phyloP scores from a whole-genome alignment of 2,329 filamentous ascomycete species.

The Penicillium decumbens region DNA sequence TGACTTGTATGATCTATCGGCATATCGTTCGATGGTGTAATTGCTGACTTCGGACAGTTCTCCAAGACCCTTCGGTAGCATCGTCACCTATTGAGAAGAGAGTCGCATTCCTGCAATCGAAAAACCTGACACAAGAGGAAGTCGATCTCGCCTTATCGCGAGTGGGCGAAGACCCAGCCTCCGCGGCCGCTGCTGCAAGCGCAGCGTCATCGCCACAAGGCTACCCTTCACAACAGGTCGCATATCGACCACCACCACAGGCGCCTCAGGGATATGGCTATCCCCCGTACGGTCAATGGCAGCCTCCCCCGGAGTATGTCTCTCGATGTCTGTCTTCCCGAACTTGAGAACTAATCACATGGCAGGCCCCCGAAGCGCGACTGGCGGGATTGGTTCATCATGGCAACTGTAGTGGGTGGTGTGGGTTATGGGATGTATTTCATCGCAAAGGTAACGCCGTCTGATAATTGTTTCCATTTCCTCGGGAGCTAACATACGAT shows the following conservation, averaged over 20 bases:
- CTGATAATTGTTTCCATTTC: not conserved
- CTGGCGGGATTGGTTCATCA: conserved; percentile 99
- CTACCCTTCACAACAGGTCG: conserved; percentile 44
- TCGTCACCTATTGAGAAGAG: conserved; percentile 88
- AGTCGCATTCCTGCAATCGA: conserved; percentile 87
- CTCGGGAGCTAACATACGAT: conserved; percentile 12
- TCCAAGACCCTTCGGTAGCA: conserved; percentile 89
- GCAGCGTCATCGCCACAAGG: conserved; percentile 47
- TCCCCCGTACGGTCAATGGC: conserved; percentile 51
- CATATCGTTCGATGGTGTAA: conserved; percentile 3
- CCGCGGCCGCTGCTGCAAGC: conserved; percentile 43
- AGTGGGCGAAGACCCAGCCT: conserved; percentile 57
- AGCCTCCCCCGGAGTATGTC: conserved; percentile 52
- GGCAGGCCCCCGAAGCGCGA: conserved; percentile 67
- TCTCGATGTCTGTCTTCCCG: not conserved
- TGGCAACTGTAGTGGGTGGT: conserved; percentile 90
- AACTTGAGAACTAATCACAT: conserved; percentile 11
- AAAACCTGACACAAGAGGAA: conserved; percentile 95
- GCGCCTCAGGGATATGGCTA: conserved; percentile 46
- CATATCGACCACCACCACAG: conserved; percentile 41
- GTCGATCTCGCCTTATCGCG: conserved; percentile 78
- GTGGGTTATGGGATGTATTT: conserved; percentile 85
- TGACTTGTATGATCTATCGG: conserved; percentile 46
- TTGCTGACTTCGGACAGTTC: conserved; percentile 54
- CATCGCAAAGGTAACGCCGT: conserved; percentile 68